A percentile compares a stretch with the other conserved stretches of the same genome.
These are phyloP conservation scores for Fremontodendron californicum DNA, from an alignment of 345 rosid species.

Conservation along the genomic window DNA sequence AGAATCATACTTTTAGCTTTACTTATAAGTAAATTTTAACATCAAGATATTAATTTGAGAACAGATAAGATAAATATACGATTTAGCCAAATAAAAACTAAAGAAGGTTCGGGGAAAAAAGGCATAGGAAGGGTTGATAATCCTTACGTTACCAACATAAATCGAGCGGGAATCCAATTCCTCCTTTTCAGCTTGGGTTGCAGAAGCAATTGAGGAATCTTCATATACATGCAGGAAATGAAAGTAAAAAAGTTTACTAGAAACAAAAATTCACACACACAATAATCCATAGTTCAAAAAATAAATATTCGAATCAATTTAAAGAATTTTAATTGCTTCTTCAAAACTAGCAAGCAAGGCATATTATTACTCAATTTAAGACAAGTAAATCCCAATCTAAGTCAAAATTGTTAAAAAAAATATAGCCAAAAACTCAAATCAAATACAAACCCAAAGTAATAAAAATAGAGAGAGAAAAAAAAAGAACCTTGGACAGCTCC, in stretches of 20 bases:
- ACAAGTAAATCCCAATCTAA: not conserved
- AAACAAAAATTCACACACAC: not conserved
- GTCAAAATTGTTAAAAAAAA: not conserved
- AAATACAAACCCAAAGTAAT: not conserved
- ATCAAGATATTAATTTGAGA: not conserved
- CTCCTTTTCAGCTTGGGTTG: slow-evolving; percentile 85
- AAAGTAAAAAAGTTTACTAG: slow-evolving; percentile 18
- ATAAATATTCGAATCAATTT: not conserved
- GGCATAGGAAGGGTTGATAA: slow-evolving; percentile 22
- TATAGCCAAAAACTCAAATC: slow-evolving; percentile 8
- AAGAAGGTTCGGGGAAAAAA: not conserved
- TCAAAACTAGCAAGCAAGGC: not conserved
- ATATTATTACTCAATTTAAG: not conserved
- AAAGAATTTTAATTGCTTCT: not conserved
- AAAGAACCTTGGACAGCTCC: slow-evolving; percentile 77
- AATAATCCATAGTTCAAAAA: not conserved
- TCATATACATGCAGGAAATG: slow-evolving; percentile 24
- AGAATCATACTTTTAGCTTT: not conserved
- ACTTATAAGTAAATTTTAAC: not conserved
- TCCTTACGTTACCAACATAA: slow-evolving; percentile 96
- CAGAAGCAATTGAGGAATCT: slow-evolving; percentile 68
- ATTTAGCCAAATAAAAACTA: not conserved
- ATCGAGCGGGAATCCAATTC: slow-evolving; percentile 95
- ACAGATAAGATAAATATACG: not conserved
- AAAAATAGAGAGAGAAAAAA: too few species aligned